Percentiles rank a stretch among this genome's conserved stretches.
Evolutionary conservation across 352 stramenopile genomes (phyloP).

Genomic region (Plasmopara muralis): DNA sequence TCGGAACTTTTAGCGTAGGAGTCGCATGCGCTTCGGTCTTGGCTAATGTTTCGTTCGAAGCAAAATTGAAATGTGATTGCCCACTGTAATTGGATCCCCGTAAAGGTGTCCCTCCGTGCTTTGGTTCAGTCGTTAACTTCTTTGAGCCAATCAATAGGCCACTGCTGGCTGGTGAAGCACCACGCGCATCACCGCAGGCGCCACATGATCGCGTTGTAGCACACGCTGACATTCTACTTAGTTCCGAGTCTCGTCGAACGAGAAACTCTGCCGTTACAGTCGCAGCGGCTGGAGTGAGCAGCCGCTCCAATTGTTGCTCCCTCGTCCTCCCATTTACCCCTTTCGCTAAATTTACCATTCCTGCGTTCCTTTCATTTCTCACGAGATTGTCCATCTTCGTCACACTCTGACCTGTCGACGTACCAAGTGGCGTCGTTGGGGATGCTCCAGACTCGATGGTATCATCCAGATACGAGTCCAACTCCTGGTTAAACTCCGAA

Average conservation of each 20-base stretch:
- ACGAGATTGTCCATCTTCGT: conserved; percentile 33
- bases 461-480: conserved; percentile 63
- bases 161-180: conserved; percentile 6
- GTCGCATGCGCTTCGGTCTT: conserved; percentile 3
- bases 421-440: conserved; percentile 38
- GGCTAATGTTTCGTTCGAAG: background rate
- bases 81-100: conserved; percentile 17
- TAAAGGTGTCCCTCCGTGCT: conserved; percentile 21
- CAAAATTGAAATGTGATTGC: conserved; percentile 4
- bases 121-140: conserved; percentile 36
- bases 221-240: conserved; percentile 7
- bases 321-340: conserved; percentile 1
- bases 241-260: conserved; percentile 28
- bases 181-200: conserved; percentile 12
- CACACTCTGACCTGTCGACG: conserved; percentile 9
- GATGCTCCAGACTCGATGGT: conserved; percentile 45
- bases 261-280: conserved; percentile 19
- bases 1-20: background rate
- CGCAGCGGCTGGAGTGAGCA: conserved; percentile 16
- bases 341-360: background rate
- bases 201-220: conserved; percentile 13
- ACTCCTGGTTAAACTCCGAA: conserved; percentile 64
- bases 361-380: conserved; percentile 7
- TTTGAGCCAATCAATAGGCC: conserved; percentile 4
- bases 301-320: conserved; percentile 41